Conservation (phyloP, 2,329 filamentous ascomycete species). For the Alternaria sp. region DNA sequence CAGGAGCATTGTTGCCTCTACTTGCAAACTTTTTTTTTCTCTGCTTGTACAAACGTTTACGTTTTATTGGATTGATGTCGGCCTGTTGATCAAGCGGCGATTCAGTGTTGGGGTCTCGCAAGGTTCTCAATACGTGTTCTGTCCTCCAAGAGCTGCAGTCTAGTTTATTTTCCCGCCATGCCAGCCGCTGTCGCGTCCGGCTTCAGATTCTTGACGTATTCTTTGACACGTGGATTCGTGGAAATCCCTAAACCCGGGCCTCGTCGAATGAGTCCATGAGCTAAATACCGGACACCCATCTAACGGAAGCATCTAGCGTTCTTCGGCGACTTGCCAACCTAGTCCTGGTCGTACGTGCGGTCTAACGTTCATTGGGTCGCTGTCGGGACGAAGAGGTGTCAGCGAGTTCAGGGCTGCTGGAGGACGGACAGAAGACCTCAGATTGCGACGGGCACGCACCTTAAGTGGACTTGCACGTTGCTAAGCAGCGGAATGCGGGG, state of each 20-base stretch:
- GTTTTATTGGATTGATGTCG: not conserved
- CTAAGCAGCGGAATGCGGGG: constrained; percentile 20
- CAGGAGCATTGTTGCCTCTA: too few relatives aligned
- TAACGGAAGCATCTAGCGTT: constrained; percentile 10
- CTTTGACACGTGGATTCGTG: constrained; percentile 16
- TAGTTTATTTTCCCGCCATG: not conserved
- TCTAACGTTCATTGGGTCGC: constrained; percentile 15
- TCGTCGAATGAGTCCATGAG: constrained; percentile 4
- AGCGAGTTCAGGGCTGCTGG: not conserved
- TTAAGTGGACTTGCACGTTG: constrained; percentile 16
- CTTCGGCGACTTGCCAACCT: constrained; percentile 16
- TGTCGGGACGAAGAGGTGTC: constrained; percentile 13
- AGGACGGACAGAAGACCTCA: constrained; percentile 19
- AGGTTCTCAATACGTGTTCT: not conserved
- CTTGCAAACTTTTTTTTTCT: not conserved
- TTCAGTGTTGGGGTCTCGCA: not conserved
- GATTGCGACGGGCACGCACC: constrained; percentile 21
- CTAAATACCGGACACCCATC: constrained; percentile 8
- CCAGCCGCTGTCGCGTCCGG: not conserved
- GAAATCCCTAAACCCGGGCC: constrained; percentile 6
- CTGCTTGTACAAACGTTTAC: not conserved
- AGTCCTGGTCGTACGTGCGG: constrained; percentile 8
- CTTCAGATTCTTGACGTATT: constrained; percentile 10
- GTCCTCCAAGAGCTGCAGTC: not conserved
- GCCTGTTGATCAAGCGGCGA: not conserved